Evolutionary conservation across 768 basidiomycete species (phyloP).

Genomic region (Lactarius deliciosus): DNA sequence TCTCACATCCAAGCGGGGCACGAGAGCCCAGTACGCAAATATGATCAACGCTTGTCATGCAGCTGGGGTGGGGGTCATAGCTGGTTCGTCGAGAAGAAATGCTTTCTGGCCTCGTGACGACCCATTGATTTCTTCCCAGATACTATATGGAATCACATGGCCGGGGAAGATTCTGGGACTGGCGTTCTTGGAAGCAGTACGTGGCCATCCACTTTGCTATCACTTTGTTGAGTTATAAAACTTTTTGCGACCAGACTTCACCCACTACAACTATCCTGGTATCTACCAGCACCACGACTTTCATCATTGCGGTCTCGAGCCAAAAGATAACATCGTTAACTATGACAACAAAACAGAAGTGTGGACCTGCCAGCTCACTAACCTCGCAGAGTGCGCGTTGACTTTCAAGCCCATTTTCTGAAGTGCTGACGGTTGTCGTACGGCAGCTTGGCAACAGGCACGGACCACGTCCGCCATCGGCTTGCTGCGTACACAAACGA

Average conservation of each 20-base stretch:
- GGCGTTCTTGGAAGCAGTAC: conserved; percentile 23
- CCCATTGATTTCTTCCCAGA: conserved; percentile 29
- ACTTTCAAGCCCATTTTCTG: background rate
- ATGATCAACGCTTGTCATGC: conserved; percentile 43
- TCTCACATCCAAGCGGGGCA: conserved; percentile 63
- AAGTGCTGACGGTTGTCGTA: background rate
- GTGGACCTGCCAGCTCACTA: conserved; percentile 40
- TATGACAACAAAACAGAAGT: conserved; percentile 56
- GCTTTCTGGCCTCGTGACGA: conserved; percentile 34
- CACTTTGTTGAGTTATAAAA: background rate
- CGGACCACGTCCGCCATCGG: conserved; percentile 52
- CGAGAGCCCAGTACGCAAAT: conserved; percentile 49
- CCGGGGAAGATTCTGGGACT: conserved; percentile 48
- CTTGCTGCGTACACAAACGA: conserved; percentile 62
- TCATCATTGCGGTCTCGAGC: conserved; percentile 61
- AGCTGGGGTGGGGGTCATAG: conserved; percentile 43
- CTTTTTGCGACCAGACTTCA: conserved; percentile 38
- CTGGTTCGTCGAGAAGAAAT: conserved; percentile 32
- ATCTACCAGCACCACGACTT: conserved; percentile 47
- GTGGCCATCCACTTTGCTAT: background rate
- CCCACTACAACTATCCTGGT: conserved; percentile 46
- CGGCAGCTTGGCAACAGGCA: conserved; percentile 58
- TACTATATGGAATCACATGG: conserved; percentile 70
- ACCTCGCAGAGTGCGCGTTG: conserved; percentile 41
- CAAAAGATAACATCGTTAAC: conserved; percentile 53